Conservation (phyloP, 257 asterid species). For the Ilex aquifolium region DNA sequence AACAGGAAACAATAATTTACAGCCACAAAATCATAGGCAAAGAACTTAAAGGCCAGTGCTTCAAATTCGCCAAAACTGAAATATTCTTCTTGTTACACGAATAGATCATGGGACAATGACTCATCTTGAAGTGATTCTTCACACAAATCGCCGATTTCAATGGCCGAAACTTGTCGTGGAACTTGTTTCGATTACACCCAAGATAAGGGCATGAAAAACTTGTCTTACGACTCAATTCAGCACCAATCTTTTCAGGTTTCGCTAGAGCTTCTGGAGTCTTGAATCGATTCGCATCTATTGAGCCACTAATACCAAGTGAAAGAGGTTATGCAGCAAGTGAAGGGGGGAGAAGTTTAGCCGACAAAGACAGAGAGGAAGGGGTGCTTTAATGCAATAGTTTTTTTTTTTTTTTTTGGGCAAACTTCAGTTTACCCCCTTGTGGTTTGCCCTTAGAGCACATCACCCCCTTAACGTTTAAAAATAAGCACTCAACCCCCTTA, state of each 20-base stretch:
- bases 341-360: too few relatives aligned
- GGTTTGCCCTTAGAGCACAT: too few relatives aligned
- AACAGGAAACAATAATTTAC: too few relatives aligned
- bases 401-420: too few relatives aligned
- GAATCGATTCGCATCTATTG: slow-evolving; percentile 52
- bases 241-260: slow-evolving; percentile 40
- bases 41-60: neutral
- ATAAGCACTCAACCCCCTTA: too few relatives aligned
- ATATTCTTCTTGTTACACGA: neutral
- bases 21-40: too few relatives aligned
- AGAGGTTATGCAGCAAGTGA: too few relatives aligned
- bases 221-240: slow-evolving; percentile 18
- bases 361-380: too few relatives aligned
- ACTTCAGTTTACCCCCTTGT: too few relatives aligned
- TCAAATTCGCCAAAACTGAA: neutral
- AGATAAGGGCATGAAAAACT: slow-evolving; percentile 80
- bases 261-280: slow-evolving; percentile 77
- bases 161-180: slow-evolving; percentile 23
- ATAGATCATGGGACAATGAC: neutral
- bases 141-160: neutral
- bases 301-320: too few relatives aligned
- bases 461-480: too few relatives aligned
- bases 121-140: neutral
- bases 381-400: too few relatives aligned
- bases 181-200: slow-evolving; percentile 75